phyloP scores from a whole-genome alignment of 108 stramenopile genomes.

The Skeletonema menzelii region DNA sequence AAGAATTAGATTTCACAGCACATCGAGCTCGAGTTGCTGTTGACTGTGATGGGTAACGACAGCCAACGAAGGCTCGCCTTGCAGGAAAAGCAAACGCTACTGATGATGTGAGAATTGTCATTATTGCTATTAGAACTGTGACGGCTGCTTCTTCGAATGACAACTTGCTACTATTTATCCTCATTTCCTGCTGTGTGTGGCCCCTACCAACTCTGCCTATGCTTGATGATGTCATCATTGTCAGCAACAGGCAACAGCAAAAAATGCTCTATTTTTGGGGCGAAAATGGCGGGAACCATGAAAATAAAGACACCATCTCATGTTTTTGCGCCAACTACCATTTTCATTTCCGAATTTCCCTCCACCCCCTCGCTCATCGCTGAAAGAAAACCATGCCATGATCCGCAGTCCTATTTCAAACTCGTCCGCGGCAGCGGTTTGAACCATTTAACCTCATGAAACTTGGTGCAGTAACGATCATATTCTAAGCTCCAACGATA shows the following conservation, averaged over 20 bases:
- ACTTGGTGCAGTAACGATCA: background rate
- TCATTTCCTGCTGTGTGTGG: constrained; percentile 1
- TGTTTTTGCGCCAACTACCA: background rate
- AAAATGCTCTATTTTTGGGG: background rate
- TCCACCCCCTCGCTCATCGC: background rate
- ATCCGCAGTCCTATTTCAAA: background rate
- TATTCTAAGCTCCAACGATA: background rate
- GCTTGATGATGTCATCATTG: too few relatives aligned
- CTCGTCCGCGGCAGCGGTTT: background rate
- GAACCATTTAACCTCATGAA: background rate
- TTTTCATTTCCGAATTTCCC: background rate
- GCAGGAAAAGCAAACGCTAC: background rate
- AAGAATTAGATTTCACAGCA: background rate
- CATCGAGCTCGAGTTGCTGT: background rate
- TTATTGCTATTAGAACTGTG: constrained; percentile 1
- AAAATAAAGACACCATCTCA: background rate
- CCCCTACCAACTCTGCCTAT: background rate
- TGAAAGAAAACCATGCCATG: background rate
- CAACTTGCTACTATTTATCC: background rate
- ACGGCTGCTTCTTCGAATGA: background rate
- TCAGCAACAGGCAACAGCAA: too few relatives aligned
- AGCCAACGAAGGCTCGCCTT: background rate
- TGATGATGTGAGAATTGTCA: background rate
- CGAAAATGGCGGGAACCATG: background rate
- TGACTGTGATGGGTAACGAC: background rate